Evolutionary conservation across 306 rosid genomes (phyloP).

Genomic region (Vigna reflexopilosa): DNA sequence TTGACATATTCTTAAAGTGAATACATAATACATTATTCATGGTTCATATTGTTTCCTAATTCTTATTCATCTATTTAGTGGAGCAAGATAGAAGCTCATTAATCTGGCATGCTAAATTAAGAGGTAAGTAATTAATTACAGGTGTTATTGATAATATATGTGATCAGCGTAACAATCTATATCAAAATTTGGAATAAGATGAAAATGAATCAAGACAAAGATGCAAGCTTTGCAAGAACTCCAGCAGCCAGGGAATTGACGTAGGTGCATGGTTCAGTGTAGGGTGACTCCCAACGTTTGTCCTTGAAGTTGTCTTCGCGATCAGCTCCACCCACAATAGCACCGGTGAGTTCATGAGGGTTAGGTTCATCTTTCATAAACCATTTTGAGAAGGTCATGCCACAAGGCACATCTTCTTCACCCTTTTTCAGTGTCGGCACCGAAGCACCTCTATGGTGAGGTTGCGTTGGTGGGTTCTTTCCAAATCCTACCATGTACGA

Average conservation of each 20-base stretch:
- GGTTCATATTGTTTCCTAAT: background rate
- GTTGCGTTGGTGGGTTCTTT: constrained; percentile 67
- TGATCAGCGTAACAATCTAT: background rate
- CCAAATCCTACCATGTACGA: constrained; percentile 95
- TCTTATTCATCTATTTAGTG: background rate
- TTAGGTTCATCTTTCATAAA: constrained; percentile 59
- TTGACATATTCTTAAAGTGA: too few species aligned
- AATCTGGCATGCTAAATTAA: background rate
- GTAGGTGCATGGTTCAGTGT: constrained; percentile 89
- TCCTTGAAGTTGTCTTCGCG: constrained; percentile 65
- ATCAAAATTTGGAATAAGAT: background rate
- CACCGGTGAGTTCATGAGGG: constrained; percentile 86
- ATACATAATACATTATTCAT: background rate
- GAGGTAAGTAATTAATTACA: background rate
- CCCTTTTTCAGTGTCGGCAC: constrained; percentile 45
- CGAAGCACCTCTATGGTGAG: constrained; percentile 93
- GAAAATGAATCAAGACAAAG: constrained; percentile 10
- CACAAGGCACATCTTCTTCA: constrained; percentile 41
- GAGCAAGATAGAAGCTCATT: constrained; percentile 7
- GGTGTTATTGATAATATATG: background rate
- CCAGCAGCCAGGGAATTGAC: constrained; percentile 82
- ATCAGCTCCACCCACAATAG: constrained; percentile 91
- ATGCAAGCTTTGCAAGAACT: constrained; percentile 75
- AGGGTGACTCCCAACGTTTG: constrained; percentile 67
- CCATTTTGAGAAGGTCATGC: constrained; percentile 63